Conservation (phyloP, 768 basidiomycete species). For the Kwoniella shandongensis region DNA sequence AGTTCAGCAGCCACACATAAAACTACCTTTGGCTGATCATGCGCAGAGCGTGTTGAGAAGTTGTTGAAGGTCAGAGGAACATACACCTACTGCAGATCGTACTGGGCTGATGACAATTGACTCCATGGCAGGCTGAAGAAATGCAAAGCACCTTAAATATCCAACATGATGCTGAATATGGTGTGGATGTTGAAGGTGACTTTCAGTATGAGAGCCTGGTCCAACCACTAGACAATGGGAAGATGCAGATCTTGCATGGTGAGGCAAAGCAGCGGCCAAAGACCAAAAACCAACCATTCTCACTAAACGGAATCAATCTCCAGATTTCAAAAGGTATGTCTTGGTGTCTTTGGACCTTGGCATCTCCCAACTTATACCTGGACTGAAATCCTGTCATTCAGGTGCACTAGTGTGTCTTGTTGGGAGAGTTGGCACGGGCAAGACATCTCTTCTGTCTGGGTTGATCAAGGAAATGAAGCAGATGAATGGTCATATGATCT, state of each 20-base stretch:
- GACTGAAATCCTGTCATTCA: constrained; percentile 3
- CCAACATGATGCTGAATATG: constrained; percentile 47
- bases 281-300: constrained; percentile 55
- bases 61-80: no score
- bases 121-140: no score
- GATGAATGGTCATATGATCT: constrained; percentile 27
- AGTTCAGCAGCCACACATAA: no score
- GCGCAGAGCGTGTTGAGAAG: neutral
- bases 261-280: neutral
- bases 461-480: constrained; percentile 49
- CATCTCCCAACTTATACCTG: neutral
- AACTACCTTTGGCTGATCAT: no score
- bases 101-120: no score
- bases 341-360: neutral
- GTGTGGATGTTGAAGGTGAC: constrained; percentile 56
- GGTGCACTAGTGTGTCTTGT: constrained; percentile 47
- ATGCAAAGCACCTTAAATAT: no score
- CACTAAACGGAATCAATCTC: constrained; percentile 59
- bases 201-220: constrained; percentile 46
- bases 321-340: constrained; percentile 53
- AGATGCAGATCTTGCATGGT: neutral
- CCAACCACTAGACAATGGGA: no score
- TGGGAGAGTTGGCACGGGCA: constrained; percentile 51
- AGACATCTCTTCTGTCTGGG: constrained; percentile 44
- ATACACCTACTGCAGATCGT: no score